A percentile compares a stretch with the other conserved stretches of the same genome.
Evolutionary conservation across 73 alveolate genomes (phyloP).

Genomic region (Symbiodinium pilosum): DNA sequence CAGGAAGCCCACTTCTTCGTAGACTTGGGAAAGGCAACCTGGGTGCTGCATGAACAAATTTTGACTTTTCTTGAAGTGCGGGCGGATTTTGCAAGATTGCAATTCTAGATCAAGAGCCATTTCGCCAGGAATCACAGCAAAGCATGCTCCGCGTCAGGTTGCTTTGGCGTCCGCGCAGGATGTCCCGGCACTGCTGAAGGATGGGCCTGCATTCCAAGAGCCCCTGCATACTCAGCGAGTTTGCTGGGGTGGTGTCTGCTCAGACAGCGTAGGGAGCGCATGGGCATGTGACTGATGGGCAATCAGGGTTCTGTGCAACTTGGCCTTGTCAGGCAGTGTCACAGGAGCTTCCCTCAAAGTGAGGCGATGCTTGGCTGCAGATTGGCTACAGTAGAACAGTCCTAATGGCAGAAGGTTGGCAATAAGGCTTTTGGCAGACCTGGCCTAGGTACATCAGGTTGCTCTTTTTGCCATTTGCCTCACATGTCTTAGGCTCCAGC

Average conservation of each 20-base stretch:
- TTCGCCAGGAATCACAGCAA: neutral
- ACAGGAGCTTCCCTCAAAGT: neutral
- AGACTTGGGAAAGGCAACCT: neutral
- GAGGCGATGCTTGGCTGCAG: too few relatives aligned
- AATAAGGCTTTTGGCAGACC: too few relatives aligned
- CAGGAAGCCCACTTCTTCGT: neutral
- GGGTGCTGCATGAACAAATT: too few relatives aligned
- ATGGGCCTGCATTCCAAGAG: neutral
- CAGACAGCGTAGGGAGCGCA: neutral
- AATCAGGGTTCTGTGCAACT: neutral
- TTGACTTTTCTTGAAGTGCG: neutral
- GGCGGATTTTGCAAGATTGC: neutral
- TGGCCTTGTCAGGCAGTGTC: neutral
- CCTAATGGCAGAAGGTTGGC: too few relatives aligned
- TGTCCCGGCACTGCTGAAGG: neutral
- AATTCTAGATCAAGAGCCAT: neutral
- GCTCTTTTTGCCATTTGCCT: too few relatives aligned
- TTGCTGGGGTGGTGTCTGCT: neutral
- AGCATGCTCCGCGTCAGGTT: neutral
- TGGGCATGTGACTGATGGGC: neutral
- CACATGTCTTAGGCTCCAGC: too few relatives aligned
- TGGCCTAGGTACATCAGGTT: too few relatives aligned
- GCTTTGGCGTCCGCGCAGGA: neutral
- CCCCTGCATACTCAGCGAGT: neutral
- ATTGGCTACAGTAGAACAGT: too few relatives aligned